phyloP scores from a whole-genome alignment of 129 eudicot genomes.

The Glebionis coronaria region DNA sequence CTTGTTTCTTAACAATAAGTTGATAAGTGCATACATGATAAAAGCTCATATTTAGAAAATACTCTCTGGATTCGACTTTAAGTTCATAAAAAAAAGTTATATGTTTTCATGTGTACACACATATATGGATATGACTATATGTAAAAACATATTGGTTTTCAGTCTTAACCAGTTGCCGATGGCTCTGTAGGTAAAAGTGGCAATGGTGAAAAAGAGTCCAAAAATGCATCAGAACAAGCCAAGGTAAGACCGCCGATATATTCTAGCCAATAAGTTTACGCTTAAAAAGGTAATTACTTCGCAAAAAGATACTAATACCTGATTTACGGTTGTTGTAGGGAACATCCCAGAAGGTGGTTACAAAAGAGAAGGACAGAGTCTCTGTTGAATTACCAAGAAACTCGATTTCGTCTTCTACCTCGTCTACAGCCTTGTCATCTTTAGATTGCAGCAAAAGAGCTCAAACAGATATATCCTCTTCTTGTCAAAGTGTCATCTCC shows the following conservation, averaged over 20 bases:
- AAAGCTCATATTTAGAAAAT: not conserved
- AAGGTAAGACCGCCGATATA: conserved; percentile 18
- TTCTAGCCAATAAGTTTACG: not conserved
- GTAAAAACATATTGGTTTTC: not conserved
- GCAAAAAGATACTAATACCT: conserved; percentile 5
- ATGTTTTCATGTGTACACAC: too few species aligned
- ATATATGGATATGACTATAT: too few species aligned
- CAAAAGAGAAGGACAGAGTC: conserved; percentile 45
- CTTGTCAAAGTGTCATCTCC: conserved; percentile 33
- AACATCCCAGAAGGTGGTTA: conserved; percentile 27
- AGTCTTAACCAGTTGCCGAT: conserved; percentile 8
- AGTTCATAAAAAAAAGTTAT: too few species aligned
- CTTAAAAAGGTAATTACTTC: not conserved
- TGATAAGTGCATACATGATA: not conserved
- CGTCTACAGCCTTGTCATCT: conserved; percentile 61
- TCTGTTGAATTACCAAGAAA: conserved; percentile 59
- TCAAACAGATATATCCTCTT: conserved; percentile 44
- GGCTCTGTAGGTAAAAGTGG: conserved; percentile 36
- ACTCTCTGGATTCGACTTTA: not conserved
- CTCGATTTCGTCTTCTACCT: conserved; percentile 68
- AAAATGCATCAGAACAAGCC: conserved; percentile 30
- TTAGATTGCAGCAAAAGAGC: conserved; percentile 37
- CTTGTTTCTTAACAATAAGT: not conserved
- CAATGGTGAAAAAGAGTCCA: conserved; percentile 33
- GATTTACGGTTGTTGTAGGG: conserved; percentile 26